Evolutionary conservation across 2,329 filamentous ascomycete species (phyloP).

Genomic region (Penicillium sp.): DNA sequence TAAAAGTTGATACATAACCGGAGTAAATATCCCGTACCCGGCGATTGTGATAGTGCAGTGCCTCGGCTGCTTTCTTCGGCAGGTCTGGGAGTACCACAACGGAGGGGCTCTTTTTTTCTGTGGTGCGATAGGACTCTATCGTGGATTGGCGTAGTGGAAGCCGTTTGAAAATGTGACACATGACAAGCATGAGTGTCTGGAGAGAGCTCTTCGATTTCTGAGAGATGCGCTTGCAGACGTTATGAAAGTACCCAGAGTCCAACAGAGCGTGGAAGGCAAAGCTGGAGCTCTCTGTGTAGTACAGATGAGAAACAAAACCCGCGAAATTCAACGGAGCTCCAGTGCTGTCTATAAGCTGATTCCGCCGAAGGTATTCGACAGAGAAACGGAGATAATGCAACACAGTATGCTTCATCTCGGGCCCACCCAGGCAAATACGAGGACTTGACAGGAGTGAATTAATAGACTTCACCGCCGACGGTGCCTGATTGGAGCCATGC

Average conservation of each 20-base stretch:
- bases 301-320: conserved; percentile 68
- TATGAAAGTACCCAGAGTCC: conserved; percentile 68
- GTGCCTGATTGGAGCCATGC: conserved; percentile 63
- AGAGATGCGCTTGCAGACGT: conserved; percentile 61
- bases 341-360: conserved; percentile 61
- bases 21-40: conserved; percentile 67
- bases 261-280: conserved; percentile 77
- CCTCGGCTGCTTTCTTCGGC: conserved; percentile 56
- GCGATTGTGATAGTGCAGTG: conserved; percentile 64
- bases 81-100: conserved; percentile 66
- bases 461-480: conserved; percentile 63
- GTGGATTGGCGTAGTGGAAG: conserved; percentile 46
- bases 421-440: conserved; percentile 69
- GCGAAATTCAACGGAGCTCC: conserved; percentile 73
- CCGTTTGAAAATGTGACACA: conserved; percentile 71
- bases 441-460: conserved; percentile 70
- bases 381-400: conserved; percentile 78
- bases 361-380: conserved; percentile 73
- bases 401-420: conserved; percentile 67
- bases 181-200: conserved; percentile 64
- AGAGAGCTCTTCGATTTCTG: conserved; percentile 53
- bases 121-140: conserved; percentile 37
- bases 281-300: conserved; percentile 72
- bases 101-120: conserved; percentile 61
- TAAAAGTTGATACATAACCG: conserved; percentile 68